Evolutionary conservation across 495 filamentous ascomycete genomes (phyloP), one percentile per base, ranked within the genome.

Genomic region (Lasiosphaeris hirsuta): DNA sequence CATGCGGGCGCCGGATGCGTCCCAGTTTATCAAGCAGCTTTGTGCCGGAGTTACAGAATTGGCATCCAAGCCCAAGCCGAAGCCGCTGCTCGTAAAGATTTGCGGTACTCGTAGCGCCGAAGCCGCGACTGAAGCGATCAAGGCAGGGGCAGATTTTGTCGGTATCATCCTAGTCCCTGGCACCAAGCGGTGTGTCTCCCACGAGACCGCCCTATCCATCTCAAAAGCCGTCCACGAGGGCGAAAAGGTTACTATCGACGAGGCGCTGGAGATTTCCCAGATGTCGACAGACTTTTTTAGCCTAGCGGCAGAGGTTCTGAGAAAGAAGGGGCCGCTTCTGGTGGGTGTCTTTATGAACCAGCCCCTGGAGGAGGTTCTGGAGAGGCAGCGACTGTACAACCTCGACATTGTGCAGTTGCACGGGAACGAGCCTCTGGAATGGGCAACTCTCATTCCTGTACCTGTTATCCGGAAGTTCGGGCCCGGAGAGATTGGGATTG

Each of bases 281-380:
- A 17, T 51, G 61, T 73, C 82, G 53, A 64, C 72, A n/a, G 72
- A 76, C 63, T 76, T 75, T 68, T 74, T 76, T 62, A 67, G 73
- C 34, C 64, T 72, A 48, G 73, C 75, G 0, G 54, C 64, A 23
- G 67, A 72, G 7, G 67, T 69, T 44, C 66, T 74, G 41, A 56
- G 65, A 11, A 70, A 68, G 4, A 64, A 57, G 34, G 82, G 86
- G 7, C 87, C 94, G 1, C 77, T 96, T 33, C 80, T 98, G 23
- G 95, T 96, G 35, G 94, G 94, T 51, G 93, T 98, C 5, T 98
- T 98, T 72, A 89, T 86, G 67, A 87, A 96, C 72, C 93, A 97
- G 62, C 86, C 92, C 2, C 76, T 98, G 10, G 79, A 82, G 17
- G 90, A 96, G 54, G 75, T 98, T 15, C 72, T 97, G 18, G 79